Evolutionary conservation across 2,329 filamentous ascomycete species (phyloP).

Genomic region (Xylariaceae sp.): DNA sequence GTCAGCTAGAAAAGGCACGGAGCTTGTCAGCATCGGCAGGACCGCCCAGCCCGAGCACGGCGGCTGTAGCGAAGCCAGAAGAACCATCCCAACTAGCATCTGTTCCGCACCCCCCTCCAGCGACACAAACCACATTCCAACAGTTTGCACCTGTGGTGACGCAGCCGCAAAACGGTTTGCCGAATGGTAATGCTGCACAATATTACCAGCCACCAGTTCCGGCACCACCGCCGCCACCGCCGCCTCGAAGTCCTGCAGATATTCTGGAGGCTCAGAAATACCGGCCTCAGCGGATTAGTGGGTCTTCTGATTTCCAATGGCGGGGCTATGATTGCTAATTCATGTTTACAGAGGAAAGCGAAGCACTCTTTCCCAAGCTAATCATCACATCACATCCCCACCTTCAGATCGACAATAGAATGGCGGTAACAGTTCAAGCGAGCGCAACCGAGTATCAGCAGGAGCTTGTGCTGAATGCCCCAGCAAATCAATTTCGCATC

Average conservation of each 20-base stretch:
- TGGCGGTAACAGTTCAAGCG: constrained; percentile 61
- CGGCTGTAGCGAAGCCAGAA: constrained; percentile 33
- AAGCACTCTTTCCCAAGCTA: constrained; percentile 30
- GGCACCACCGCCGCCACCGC: constrained; percentile 16
- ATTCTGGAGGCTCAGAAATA: constrained; percentile 33
- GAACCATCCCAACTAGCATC: constrained; percentile 33
- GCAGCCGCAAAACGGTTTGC: constrained; percentile 14
- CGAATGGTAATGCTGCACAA: constrained; percentile 19
- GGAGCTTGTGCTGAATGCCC: constrained; percentile 67
- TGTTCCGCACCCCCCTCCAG: constrained; percentile 28
- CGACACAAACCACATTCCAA: constrained; percentile 29
- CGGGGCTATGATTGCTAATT: constrained; percentile 11
- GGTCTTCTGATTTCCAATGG: constrained; percentile 3
- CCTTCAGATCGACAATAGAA: constrained; percentile 57
- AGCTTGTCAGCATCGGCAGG: constrained; percentile 39
- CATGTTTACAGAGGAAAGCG: constrained; percentile 21
- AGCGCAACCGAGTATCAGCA: constrained; percentile 65
- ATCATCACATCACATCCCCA: constrained; percentile 51
- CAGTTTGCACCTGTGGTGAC: constrained; percentile 22
- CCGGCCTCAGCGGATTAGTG: constrained; percentile 29
- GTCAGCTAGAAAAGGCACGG: constrained; percentile 37
- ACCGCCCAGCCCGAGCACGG: constrained; percentile 44
- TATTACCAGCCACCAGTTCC: constrained; percentile 13
- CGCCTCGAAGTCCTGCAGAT: constrained; percentile 26
- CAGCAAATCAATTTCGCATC: constrained; percentile 63